Base-by-base conservation (phyloP, 179 eudicot species). In the Heliamphora pulchella region DNA sequence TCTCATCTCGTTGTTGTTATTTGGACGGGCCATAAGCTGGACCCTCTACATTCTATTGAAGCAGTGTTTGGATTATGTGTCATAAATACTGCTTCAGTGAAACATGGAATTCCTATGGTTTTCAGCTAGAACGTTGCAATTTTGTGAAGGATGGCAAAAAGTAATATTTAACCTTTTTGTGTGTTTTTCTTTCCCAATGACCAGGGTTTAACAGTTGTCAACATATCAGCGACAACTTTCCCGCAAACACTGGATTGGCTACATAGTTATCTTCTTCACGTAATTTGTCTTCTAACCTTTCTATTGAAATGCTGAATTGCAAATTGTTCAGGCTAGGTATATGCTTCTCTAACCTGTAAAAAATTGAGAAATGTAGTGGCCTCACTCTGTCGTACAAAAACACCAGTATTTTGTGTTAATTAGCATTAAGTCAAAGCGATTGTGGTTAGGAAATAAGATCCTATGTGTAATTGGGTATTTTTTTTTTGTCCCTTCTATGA, bases 171-270 rank as follows among this genome's bases (percentile, higher is more conserved):
- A 39, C 15, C 58, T 67, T 74, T 48, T 44, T 15, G 59, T 59
- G 18, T 44, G 39, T 70, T 55, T 66, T 57, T 53, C 39, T 55
- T 75, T n/a, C 43, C 75, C 74, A 71, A 65, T 83, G 80, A 77
- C 80, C 91, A 95, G 98, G 98, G 98, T 74, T 83, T 91, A 53
- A 88, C 90, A 75, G 91, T 93, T 58, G 97, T 91, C 65, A 95
- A 91, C 82, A 90, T 95, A 87, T 92, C 98, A 50, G 93, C 99
- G 17, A 96, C 99, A 58, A 87, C 98, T 18, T 96, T 96, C 80
- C 99, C 99, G 14, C 99, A 94, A 85, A 92, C 98, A 43, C 84
- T 96, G 86, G 99, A 96, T 88, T 91, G 98, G 97, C 91, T 96
- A 77, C 99, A 96, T 82, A 84, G 91, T 79, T 84, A 96, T 84